These are phyloP conservation scores for Capsicum rhomboideum DNA, from an alignment of 257 asterid genomes.

Conservation along the genomic window DNA sequence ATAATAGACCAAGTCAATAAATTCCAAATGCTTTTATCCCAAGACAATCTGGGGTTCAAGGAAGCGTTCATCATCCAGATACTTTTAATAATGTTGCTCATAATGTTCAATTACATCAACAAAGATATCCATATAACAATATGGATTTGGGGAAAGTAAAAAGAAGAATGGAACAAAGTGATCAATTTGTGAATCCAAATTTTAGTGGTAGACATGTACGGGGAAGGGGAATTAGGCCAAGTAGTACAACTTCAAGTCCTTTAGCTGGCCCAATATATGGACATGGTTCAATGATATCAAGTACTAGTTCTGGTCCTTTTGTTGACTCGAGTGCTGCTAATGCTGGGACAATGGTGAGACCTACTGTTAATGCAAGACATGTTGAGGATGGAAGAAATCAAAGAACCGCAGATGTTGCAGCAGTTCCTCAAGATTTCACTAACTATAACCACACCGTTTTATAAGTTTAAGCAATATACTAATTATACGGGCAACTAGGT, in stretches of 20 bases:
- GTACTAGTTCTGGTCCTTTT: neutral
- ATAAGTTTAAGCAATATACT: neutral
- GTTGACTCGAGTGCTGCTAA: neutral
- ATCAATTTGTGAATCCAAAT: neutral
- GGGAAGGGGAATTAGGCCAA: neutral
- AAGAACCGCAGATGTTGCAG: neutral
- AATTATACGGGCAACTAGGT: no score
- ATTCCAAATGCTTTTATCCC: no score
- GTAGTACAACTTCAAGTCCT: neutral
- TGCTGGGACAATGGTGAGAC: neutral
- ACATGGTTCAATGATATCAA: neutral
- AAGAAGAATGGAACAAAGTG: neutral
- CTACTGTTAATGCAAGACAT: neutral
- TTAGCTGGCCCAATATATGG: neutral
- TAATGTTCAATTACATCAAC: neutral
- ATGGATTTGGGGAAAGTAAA: neutral
- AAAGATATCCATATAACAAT: neutral
- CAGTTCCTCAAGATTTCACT: neutral
- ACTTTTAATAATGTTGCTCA: neutral
- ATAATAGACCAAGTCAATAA: no score
- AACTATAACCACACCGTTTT: neutral
- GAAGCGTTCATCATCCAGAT: neutral
- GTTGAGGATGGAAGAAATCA: neutral
- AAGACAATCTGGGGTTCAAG: neutral
- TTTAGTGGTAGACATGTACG: neutral